Base-by-base conservation (phyloP, 306 rosid genomes). In the Rubus idaeus region DNA sequence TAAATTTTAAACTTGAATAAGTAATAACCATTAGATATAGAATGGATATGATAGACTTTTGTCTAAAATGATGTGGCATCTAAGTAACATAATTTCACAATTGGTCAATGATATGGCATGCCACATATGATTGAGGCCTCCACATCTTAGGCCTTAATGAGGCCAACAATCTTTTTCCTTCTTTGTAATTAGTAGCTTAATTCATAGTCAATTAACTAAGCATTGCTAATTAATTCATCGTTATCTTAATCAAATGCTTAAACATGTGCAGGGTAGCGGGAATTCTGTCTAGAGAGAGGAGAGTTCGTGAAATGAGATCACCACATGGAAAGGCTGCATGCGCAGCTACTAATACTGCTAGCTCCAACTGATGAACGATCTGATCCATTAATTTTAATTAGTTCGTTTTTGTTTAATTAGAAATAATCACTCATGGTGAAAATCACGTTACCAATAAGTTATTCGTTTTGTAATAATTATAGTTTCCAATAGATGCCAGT, bases 211-310 rank as follows among this genome's bases (percentile, higher is more conserved):
- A 30, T 30, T 30, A 30, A 30, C 2, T 30, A 30, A 30, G 35
- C 18, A 26, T n/a, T 8, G 20, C 11, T 61, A 16, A 9, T 62
- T 14, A 42, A n/a, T 56, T 23, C 52, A 46, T 14, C 8, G 17
- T 18, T 13, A 18, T 23, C 2, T 56, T 21, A 46, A 13, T 18
- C 17, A 16, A 14, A 4, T 60, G 0, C 37, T n/a, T 23, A n/a
- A 4, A 52, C 13, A 37, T 40, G 8, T 52, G 26, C 72, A 90
- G 95, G 81, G 81, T 88, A 42, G 90, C 89, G 6, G 60, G 63
- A 76, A 56, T 82, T 66, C 84, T 90, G 16, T 90, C 90, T 2
- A 71, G 75, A 21, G 92, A 86, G 81, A 83, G 79, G 81, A 69
- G 60, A 41, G 78, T 80, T 68, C 90, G 89, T 39, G 73, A 82